Evolutionary conservation across 345 rosid species (phyloP), one percentile per base, ranked within the genome.

Genomic region (Brassica rapa): DNA sequence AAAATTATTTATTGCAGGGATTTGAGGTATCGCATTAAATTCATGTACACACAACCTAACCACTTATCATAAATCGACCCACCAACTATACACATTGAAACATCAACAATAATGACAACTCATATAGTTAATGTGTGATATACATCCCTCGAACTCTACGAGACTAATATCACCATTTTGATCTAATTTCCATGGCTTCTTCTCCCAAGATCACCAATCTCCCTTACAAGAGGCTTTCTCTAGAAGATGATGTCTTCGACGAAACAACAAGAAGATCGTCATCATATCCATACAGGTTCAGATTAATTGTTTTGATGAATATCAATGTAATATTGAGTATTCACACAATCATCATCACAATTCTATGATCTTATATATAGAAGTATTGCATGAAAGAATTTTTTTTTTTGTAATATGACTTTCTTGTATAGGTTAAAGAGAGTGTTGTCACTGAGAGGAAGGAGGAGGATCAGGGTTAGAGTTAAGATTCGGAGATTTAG

Each of bases 401-500:
- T 81, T 25, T 25, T 25, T 25, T 25, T 32, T 6, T 30, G 5
- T 37, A 7, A 62, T 8, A 49, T 14, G n/a, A 29, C 51, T 23
- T 66, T 59, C 29, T 65, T 66, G 39, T 23, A 60, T 67, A 84
- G 84, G 84, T 79, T 82, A 19, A 87, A 68, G 82, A 83, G 86
- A 81, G 82, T 79, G 72, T 76, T 68, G 4, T 81, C 83, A 59
- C 7, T 70, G 33, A 71, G 83, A 66, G 23, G 71, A 57, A 85
- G 86, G 79, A 88, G 82, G 73, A 87, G 93, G 71, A 59, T 72
- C 27, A 72, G 78, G 82, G 69, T 87, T 49, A 83, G 86, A 84
- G 67, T 89, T 4, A 84, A 82, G 68, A 75, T 89, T 71, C 82
- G 87, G 4, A 73, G 82, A 59, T 67, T 85, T 80, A 83, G 84